phyloP scores from a whole-genome alignment of 352 stramenopile species.

The Phytophthora sp. region DNA sequence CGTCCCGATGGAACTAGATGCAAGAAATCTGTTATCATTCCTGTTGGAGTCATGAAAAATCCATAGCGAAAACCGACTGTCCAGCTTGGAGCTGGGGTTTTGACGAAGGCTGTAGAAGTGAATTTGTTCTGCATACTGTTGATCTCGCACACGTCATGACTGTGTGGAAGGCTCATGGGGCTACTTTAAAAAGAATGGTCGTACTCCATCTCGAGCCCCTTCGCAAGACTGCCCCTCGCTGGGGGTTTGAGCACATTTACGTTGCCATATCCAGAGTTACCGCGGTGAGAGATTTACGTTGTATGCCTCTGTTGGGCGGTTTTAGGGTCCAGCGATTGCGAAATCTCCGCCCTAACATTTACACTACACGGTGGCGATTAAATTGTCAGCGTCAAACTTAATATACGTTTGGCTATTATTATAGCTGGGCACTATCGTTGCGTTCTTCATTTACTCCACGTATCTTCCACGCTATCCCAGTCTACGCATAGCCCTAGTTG shows the following conservation, averaged over 20 bases:
- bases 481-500: too few relatives aligned
- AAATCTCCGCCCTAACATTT: constrained; percentile 10
- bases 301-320: constrained; percentile 2
- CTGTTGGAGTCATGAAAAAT: constrained; percentile 1
- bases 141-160: constrained; percentile 23
- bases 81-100: neutral
- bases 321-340: neutral
- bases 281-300: neutral
- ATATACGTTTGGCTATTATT: too few relatives aligned
- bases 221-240: neutral
- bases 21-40: constrained; percentile 10
- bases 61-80: neutral
- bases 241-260: constrained; percentile 18
- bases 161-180: constrained; percentile 27
- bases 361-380: constrained; percentile 11
- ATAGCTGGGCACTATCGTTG: too few relatives aligned
- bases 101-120: neutral
- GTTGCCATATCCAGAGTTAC: constrained; percentile 13
- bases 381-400: neutral
- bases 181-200: constrained; percentile 18
- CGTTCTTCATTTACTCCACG: too few relatives aligned
- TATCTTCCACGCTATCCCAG: too few relatives aligned
- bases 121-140: constrained; percentile 18
- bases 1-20: neutral
- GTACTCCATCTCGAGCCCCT: constrained; percentile 10